Conservation (phyloP, 1,284 basidiomycete genomes). For the Apiotrichum laibachii region DNA sequence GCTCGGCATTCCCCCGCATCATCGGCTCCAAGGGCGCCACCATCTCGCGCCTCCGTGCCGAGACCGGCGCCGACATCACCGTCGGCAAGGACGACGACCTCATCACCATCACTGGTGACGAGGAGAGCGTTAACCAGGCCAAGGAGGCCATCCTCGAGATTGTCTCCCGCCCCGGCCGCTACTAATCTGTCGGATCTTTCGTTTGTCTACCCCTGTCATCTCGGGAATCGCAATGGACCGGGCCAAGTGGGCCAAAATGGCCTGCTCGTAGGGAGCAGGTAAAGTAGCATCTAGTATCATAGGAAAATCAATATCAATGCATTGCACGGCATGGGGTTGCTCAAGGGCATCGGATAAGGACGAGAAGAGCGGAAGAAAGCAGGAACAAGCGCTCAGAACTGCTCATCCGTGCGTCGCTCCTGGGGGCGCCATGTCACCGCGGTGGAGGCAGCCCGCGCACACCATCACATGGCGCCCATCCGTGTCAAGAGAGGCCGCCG, state of each 20-base stretch:
- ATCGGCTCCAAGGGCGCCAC: slow-evolving; percentile 72
- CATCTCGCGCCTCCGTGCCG: slow-evolving; percentile 73
- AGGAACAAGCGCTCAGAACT: too few relatives aligned
- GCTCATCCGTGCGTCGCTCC: too few relatives aligned
- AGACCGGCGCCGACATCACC: slow-evolving; percentile 84
- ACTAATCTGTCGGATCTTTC: background rate
- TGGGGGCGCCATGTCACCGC: too few relatives aligned
- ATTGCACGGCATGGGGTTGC: slow-evolving; percentile 3
- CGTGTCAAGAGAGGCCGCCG: too few relatives aligned
- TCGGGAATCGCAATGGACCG: background rate
- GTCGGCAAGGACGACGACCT: slow-evolving; percentile 76
- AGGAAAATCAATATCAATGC: slow-evolving; percentile 2
- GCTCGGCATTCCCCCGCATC: slow-evolving; percentile 63
- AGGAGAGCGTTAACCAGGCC: slow-evolving; percentile 67
- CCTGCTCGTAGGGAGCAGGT: background rate
- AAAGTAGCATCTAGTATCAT: slow-evolving; percentile 2
- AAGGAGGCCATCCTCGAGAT: slow-evolving; percentile 77
- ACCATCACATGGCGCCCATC: too few relatives aligned
- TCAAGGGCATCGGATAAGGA: background rate
- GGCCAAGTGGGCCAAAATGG: too few relatives aligned
- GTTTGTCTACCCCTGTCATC: too few relatives aligned
- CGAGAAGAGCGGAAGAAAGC: background rate
- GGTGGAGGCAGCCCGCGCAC: too few relatives aligned
- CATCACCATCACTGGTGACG: slow-evolving; percentile 73
- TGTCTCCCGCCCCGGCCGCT: slow-evolving; percentile 43